Conservation (phyloP, 1,139 yeast species). For the Geotrichum bryndzae region DNA sequence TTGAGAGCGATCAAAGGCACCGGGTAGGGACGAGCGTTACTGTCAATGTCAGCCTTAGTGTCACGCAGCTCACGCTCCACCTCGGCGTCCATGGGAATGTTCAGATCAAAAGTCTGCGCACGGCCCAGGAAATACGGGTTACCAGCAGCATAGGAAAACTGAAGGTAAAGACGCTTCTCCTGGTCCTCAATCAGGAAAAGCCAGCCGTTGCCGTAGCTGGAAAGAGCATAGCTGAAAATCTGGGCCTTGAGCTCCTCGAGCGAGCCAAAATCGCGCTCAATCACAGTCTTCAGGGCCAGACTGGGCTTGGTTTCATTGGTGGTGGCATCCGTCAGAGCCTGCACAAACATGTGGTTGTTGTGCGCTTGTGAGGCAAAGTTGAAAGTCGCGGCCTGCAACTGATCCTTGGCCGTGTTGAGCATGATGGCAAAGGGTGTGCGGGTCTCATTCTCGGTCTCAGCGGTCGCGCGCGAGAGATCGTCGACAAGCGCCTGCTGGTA, state of each 20-base stretch:
- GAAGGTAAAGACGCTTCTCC: conserved; percentile 57
- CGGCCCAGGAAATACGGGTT: conserved; percentile 80
- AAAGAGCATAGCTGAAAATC: conserved; percentile 51
- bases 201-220: conserved; percentile 75
- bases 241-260: conserved; percentile 51
- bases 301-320: conserved; percentile 32
- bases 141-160: conserved; percentile 74
- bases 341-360: conserved; percentile 84
- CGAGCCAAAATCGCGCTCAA: conserved; percentile 39
- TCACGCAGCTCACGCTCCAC: conserved; percentile 36
- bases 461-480: conserved; percentile 66
- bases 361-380: conserved; percentile 89
- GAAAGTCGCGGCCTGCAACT: conserved; percentile 65
- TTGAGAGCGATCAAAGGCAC: conserved; percentile 75
- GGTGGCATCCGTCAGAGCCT: conserved; percentile 44
- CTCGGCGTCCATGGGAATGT: conserved; percentile 55
- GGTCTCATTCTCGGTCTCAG: conserved; percentile 64
- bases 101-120: conserved; percentile 69
- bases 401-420: conserved; percentile 63
- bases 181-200: conserved; percentile 73
- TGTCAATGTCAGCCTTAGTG: conserved; percentile 42
- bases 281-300: conserved; percentile 28
- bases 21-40: conserved; percentile 54
- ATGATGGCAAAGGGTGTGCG: conserved; percentile 73
- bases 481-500: conserved; percentile 66